These are phyloP conservation scores for Lolium multiflorum DNA, from an alignment of 176 grass and related monocot species.

Conservation along the genomic window DNA sequence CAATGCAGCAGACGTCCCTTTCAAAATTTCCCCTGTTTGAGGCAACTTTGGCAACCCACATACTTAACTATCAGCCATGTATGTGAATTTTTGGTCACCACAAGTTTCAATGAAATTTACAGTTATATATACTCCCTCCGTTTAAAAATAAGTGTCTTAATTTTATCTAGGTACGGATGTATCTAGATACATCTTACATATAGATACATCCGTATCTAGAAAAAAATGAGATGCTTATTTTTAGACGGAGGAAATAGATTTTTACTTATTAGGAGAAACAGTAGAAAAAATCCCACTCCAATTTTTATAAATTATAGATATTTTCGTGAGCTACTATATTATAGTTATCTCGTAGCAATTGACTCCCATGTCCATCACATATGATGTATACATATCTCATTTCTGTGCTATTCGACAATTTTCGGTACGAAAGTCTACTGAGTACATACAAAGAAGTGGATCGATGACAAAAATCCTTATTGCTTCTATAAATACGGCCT, in stretches of 20 bases:
- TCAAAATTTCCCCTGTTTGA: constrained; percentile 6
- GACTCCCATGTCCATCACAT: background rate
- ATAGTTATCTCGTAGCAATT: background rate
- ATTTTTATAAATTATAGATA: background rate
- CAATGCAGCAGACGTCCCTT: constrained; percentile 15
- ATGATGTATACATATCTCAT: background rate
- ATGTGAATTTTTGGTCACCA: background rate
- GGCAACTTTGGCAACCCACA: constrained; percentile 29
- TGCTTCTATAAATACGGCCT: constrained; percentile 54
- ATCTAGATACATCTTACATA: too few relatives aligned
- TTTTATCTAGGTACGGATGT: too few relatives aligned
- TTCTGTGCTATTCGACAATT: background rate
- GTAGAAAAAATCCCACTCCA: background rate
- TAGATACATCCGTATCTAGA: too few relatives aligned
- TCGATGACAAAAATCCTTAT: background rate
- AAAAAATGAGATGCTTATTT: too few relatives aligned
- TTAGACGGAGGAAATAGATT: too few relatives aligned
- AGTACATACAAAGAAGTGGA: constrained; percentile 4
- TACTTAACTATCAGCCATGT: constrained; percentile 8
- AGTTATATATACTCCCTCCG: constrained; percentile 1
- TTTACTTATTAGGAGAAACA: background rate
- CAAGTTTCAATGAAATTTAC: background rate
- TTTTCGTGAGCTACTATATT: background rate
- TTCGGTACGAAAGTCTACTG: background rate
- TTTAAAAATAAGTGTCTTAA: too few relatives aligned